Conservation (phyloP, 1,284 basidiomycete genomes). For the Caloboletus inedulis region DNA sequence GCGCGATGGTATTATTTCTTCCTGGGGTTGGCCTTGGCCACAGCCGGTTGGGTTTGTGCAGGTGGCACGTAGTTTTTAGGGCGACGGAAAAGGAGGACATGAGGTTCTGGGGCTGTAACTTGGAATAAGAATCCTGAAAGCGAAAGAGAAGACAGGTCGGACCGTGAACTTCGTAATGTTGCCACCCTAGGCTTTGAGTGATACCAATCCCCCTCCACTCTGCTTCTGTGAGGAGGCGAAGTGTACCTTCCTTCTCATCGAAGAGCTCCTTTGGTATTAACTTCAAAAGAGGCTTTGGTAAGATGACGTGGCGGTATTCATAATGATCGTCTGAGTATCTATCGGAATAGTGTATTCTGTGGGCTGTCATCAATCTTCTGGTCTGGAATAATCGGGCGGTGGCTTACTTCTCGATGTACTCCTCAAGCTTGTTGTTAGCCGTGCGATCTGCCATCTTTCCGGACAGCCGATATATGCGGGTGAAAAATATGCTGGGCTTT, state of each 20-base stretch:
- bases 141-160: conserved; percentile 28
- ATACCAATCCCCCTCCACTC: conserved; percentile 98
- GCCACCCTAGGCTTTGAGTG: conserved; percentile 94
- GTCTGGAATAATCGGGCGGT: conserved; percentile 5
- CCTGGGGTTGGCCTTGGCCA: conserved; percentile 36
- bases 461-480: conserved; percentile 13
- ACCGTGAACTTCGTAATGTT: conserved; percentile 97
- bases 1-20: conserved; percentile 30
- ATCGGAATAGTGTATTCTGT: conserved; percentile 80
- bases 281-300: conserved; percentile 86
- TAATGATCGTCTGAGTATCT: conserved; percentile 79
- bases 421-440: conserved; percentile 51
- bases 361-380: conserved; percentile 13
- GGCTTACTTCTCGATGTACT: conserved; percentile 65
- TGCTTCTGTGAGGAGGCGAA: conserved; percentile 79
- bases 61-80: conserved; percentile 59
- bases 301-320: conserved; percentile 90
- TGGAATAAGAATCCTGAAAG: conserved; percentile 9
- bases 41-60: conserved; percentile 36
- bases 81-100: conserved; percentile 79
- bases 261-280: conserved; percentile 83
- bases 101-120: conserved; percentile 75
- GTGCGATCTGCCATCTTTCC: conserved; percentile 30
- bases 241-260: conserved; percentile 75
- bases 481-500: conserved; percentile 1